Evolutionary conservation across 352 stramenopile species (phyloP).

Genomic region (Pythium dissimile): DNA sequence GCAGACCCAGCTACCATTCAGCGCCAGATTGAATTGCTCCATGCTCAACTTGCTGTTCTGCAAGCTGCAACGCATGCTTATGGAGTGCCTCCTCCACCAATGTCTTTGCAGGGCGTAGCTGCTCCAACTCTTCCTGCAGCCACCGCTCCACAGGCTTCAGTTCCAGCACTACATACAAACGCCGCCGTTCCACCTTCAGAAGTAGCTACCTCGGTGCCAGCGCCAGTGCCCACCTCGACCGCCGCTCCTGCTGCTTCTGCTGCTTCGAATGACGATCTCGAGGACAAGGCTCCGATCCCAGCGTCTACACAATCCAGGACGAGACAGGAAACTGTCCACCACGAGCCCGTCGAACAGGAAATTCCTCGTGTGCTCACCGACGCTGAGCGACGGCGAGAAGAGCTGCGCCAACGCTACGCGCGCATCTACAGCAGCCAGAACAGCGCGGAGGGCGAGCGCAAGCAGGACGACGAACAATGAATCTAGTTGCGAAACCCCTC

Average conservation of each 20-base stretch:
- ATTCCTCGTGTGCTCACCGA: conserved; percentile 26
- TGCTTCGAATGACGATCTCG: conserved; percentile 11
- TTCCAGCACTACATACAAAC: too few relatives aligned
- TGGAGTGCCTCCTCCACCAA: conserved; percentile 4
- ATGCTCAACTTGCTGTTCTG: conserved; percentile 24
- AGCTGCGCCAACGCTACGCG: conserved; percentile 28
- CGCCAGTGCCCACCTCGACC: not conserved
- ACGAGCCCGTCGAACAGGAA: conserved; percentile 11
- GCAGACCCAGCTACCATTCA: conserved; percentile 23
- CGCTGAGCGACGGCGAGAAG: conserved; percentile 29
- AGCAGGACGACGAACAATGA: conserved; percentile 11
- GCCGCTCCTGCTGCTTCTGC: not conserved
- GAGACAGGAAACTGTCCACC: not conserved
- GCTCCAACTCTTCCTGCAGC: not conserved
- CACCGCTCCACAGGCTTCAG: not conserved
- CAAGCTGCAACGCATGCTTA: conserved; percentile 23
- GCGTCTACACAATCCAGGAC: not conserved
- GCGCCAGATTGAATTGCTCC: conserved; percentile 25
- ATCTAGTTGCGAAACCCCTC: conserved; percentile 9
- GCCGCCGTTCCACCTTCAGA: conserved; percentile 2
- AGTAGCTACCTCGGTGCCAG: not conserved
- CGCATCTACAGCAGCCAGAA: conserved; percentile 25
- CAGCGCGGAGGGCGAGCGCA: conserved; percentile 2
- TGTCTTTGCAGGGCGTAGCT: not conserved
- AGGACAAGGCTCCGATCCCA: conserved; percentile 23